Evolutionary conservation across 352 stramenopile genomes (phyloP), one percentile per base, ranked within the genome.

Genomic region (Aphanomyces invadans): DNA sequence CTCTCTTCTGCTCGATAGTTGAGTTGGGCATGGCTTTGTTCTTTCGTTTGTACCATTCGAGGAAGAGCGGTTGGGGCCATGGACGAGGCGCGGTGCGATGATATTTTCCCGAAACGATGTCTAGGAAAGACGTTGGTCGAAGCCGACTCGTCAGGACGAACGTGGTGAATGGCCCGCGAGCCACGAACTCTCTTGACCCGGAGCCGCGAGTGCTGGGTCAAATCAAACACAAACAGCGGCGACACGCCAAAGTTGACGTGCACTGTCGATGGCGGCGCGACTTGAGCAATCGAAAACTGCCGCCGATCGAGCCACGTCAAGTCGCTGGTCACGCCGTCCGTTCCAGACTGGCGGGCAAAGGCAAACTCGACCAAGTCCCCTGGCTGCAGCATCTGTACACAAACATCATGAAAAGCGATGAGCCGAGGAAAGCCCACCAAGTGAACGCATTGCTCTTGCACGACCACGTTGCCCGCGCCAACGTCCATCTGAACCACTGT

Each of bases 21-120:
- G n/a, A n/a, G n/a, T n/a, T n/a, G n/a, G n/a, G n/a, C n/a, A n/a
- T n/a, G 0, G 38, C 44, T 4, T 46, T 48, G 4, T 52, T 28
- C 48, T 29, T 4, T 5, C 46, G 52, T 38, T 38, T 2, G 17
- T 31, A 38, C 52, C 55, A 38, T 64, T 64, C 44, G 12, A 29
- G n/a, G 29, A 11, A 21, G 26, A 38, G 19, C 19, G 62, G 29
- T 36, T 64, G 9, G 49, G 54, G 2, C 61, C 17, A 26, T 46
- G 10, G 15, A 55, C 36, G 1, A 52, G 15, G 19, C 5, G 46
- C 1, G 17, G 66, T 32, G n/a, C 59, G 38, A 19, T 49, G 21
- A 21, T 75, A 26, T 31, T 63, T 33, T 49, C 71, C 39, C 23
- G 57, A 21, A 26, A 67, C 38, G 33, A 74, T 65, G 11, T 74